A percentile compares a stretch with the other conserved stretches of the same genome.
Conservation (phyloP, 1,139 yeast species). For the Taphrina confusa region DNA sequence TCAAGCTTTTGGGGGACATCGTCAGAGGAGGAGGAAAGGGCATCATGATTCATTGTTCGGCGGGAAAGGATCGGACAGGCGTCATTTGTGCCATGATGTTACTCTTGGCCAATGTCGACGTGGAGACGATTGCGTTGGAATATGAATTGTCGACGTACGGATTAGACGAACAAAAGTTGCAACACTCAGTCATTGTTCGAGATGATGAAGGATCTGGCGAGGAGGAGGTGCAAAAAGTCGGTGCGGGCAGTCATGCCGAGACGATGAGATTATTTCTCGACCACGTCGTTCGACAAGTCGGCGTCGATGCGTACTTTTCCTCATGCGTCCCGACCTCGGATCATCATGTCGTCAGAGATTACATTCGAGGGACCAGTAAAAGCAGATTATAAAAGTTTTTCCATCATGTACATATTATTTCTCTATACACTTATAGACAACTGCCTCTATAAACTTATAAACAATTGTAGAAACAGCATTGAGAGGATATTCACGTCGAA, state of each 20-base stretch:
- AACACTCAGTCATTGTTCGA: slow-evolving; percentile 30
- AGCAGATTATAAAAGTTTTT: background rate
- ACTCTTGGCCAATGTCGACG: slow-evolving; percentile 64
- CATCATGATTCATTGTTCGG: slow-evolving; percentile 44
- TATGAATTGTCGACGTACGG: slow-evolving; percentile 75
- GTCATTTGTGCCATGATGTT: slow-evolving; percentile 67
- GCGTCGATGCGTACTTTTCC: slow-evolving; percentile 10
- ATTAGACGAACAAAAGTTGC: slow-evolving; percentile 44
- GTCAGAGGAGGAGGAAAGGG: slow-evolving; percentile 6
- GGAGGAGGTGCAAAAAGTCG: slow-evolving; percentile 3
- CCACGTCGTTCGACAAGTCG: background rate
- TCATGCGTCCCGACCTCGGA: background rate
- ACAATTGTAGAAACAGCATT: too few species aligned
- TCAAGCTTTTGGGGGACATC: background rate
- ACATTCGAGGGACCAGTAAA: background rate
- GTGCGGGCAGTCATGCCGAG: slow-evolving; percentile 57
- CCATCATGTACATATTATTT: background rate
- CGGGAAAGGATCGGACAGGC: slow-evolving; percentile 88
- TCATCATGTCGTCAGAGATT: background rate
- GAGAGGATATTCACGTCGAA: slow-evolving; percentile 3
- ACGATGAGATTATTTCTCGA: slow-evolving; percentile 57
- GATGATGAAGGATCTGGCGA: slow-evolving; percentile 1
- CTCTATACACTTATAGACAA: too few species aligned
- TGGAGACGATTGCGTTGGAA: slow-evolving; percentile 66
- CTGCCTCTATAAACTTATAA: too few species aligned